Conservation (phyloP, 768 basidiomycete species). For the Termitomyces sp. region DNA sequence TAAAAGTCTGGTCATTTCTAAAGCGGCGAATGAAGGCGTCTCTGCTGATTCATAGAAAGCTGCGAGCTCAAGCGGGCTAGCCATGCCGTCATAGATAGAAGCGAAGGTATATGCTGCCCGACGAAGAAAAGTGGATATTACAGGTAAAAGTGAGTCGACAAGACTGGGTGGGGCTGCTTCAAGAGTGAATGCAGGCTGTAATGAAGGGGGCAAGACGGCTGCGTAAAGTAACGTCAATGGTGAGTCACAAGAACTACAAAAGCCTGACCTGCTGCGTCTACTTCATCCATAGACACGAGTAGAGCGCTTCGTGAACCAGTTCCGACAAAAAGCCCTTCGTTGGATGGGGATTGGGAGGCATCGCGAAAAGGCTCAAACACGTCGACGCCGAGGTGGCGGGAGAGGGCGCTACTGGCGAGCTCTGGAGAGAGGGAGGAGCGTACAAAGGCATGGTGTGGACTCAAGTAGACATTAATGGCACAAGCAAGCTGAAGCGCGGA, state of each 20-base stretch:
- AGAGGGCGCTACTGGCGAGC: slow-evolving; percentile 54
- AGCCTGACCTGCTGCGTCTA: slow-evolving; percentile 46
- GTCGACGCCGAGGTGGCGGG: slow-evolving; percentile 71
- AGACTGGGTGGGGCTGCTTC: slow-evolving; percentile 22
- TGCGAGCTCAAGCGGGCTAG: slow-evolving; percentile 29
- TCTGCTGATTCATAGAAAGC: slow-evolving; percentile 50
- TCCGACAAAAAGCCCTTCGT: slow-evolving; percentile 50
- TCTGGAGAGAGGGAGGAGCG: slow-evolving; percentile 38
- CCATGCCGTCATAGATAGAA: slow-evolving; percentile 35
- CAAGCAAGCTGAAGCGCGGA: slow-evolving; percentile 30
- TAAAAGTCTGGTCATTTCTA: slow-evolving; percentile 49
- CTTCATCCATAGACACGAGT: slow-evolving; percentile 51
- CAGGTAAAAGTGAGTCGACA: slow-evolving; percentile 37
- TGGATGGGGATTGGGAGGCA: slow-evolving; percentile 22
- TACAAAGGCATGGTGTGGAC: slow-evolving; percentile 33
- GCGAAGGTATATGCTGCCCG: slow-evolving; percentile 55
- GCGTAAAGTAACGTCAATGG: slow-evolving; percentile 6
- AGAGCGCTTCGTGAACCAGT: slow-evolving; percentile 44
- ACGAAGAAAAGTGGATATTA: slow-evolving; percentile 52
- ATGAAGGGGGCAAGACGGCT: slow-evolving; percentile 55
- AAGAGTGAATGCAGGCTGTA: slow-evolving; percentile 44
- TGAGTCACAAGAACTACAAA: not conserved
- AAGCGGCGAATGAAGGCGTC: slow-evolving; percentile 51
- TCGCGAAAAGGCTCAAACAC: slow-evolving; percentile 46
- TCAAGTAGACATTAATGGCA: slow-evolving; percentile 58